A percentile compares a stretch with the other conserved stretches of the same genome.
phyloP scores from a whole-genome alignment of 176 grass and related monocot species.

The Oryza brachyantha region DNA sequence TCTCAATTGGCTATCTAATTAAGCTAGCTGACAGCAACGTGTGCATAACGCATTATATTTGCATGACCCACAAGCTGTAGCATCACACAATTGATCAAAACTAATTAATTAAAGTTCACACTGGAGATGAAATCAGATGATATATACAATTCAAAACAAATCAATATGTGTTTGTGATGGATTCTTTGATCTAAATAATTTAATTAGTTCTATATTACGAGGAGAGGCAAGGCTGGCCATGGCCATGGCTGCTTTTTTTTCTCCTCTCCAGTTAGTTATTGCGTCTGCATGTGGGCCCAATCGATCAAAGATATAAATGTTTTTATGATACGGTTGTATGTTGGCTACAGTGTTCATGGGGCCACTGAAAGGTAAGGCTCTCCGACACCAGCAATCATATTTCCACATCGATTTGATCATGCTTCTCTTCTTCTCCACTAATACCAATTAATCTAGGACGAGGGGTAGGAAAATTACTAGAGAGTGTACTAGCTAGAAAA shows the following conservation, averaged over 20 bases:
- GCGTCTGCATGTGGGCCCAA: constrained; percentile 16
- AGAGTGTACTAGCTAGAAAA: too few relatives aligned
- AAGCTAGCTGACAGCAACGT: background rate
- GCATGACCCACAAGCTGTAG: constrained; percentile 9
- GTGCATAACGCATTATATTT: background rate
- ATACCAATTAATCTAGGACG: background rate
- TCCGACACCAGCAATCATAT: constrained; percentile 47
- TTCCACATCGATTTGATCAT: background rate
- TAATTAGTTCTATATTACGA: constrained; percentile 10
- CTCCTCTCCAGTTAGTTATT: constrained; percentile 44
- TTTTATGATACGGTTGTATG: too few relatives aligned
- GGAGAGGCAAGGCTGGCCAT: background rate
- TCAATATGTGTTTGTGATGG: background rate
- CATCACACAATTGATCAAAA: constrained; percentile 17
- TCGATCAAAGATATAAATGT: background rate
- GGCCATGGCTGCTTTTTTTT: background rate
- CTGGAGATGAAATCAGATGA: background rate
- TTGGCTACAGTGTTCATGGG: constrained; percentile 39
- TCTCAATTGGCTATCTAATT: background rate
- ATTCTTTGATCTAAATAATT: constrained; percentile 26
- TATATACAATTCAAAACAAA: too few relatives aligned
- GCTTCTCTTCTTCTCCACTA: background rate
- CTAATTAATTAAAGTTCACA: background rate
- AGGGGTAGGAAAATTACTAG: background rate
- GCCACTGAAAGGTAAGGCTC: constrained; percentile 38